phyloP scores from a whole-genome alignment of 805 yeast species.

The Millerozyma miso region DNA sequence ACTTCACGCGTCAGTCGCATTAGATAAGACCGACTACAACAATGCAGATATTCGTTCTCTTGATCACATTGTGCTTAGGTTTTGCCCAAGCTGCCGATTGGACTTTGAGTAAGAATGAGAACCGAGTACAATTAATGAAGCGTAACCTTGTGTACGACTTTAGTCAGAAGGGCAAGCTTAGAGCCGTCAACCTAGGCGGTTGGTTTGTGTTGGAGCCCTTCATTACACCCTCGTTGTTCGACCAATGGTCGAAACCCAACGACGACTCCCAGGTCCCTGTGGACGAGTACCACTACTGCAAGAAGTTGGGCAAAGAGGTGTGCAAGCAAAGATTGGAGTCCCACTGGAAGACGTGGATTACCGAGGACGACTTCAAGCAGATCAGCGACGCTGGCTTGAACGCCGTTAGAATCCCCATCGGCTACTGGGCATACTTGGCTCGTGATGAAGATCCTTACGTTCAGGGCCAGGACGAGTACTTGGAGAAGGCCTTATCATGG shows the following conservation, averaged over 20 bases:
- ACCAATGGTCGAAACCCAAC: slow-evolving; percentile 37
- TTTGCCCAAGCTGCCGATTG: not conserved
- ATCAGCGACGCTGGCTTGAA: slow-evolving; percentile 68
- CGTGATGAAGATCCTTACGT: slow-evolving; percentile 78
- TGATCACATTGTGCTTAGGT: not conserved
- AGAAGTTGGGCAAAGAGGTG: slow-evolving; percentile 55
- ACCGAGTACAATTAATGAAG: slow-evolving; percentile 14
- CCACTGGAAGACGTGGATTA: slow-evolving; percentile 80
- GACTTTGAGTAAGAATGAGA: not conserved
- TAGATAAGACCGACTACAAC: not conserved
- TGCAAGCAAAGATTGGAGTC: slow-evolving; percentile 48
- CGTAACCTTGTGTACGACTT: slow-evolving; percentile 26
- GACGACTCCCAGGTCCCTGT: slow-evolving; percentile 51
- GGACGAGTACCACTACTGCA: slow-evolving; percentile 74
- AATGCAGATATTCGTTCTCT: not conserved
- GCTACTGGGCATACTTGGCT: slow-evolving; percentile 84
- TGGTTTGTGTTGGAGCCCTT: slow-evolving; percentile 88
- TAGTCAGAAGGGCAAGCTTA: not conserved
- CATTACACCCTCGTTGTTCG: slow-evolving; percentile 76
- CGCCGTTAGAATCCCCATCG: slow-evolving; percentile 85
- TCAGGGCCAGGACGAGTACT: slow-evolving; percentile 68
- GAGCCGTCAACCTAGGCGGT: slow-evolving; percentile 71
- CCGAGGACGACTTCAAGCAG: slow-evolving; percentile 62
- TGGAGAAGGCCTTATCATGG: slow-evolving; percentile 80
- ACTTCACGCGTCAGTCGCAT: not conserved